Conservation (phyloP, 768 basidiomycete species). For the Rhodotorula kratochvilovae region DNA sequence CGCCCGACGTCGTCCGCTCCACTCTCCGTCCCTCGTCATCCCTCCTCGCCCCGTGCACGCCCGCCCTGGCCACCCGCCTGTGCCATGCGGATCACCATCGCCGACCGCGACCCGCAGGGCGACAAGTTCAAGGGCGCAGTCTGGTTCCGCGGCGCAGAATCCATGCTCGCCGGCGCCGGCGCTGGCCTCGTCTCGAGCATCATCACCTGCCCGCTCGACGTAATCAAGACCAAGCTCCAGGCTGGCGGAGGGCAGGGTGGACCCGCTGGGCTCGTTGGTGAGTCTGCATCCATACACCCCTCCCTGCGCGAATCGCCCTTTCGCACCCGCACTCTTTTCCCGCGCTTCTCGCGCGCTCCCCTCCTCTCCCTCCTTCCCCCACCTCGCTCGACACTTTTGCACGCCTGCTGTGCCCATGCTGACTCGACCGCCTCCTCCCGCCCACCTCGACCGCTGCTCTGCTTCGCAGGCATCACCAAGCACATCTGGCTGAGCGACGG, state of each 20-base stretch:
- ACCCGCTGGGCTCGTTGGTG: conserved; percentile 64
- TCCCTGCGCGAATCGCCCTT: not conserved
- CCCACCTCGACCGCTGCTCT: no score
- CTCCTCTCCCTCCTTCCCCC: conserved; percentile 2
- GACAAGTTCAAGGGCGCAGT: not conserved
- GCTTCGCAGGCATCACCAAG: conserved; percentile 55
- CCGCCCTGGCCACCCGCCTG: not conserved
- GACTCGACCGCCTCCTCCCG: not conserved
- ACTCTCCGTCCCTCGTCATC: not conserved
- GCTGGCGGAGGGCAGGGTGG: conserved; percentile 61
- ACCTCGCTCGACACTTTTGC: not conserved
- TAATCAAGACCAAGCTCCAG: conserved; percentile 94
- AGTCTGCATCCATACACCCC: conserved; percentile 41
- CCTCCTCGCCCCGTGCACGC: not conserved
- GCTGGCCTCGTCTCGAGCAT: conserved; percentile 88
- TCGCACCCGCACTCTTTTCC: not conserved
- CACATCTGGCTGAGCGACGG: conserved; percentile 64
- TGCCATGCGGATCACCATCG: conserved; percentile 34
- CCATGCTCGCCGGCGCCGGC: conserved; percentile 74
- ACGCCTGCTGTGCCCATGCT: not conserved
- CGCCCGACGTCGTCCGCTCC: not conserved
- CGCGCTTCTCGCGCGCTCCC: not conserved
- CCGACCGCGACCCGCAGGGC: conserved; percentile 32
- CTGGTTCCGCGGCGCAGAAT: conserved; percentile 43
- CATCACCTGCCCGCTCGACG: conserved; percentile 94